Percentiles rank a stretch among this genome's conserved stretches.
Evolutionary conservation across 352 stramenopile species (phyloP).

Genomic region (Phytopythium kandeliae): DNA sequence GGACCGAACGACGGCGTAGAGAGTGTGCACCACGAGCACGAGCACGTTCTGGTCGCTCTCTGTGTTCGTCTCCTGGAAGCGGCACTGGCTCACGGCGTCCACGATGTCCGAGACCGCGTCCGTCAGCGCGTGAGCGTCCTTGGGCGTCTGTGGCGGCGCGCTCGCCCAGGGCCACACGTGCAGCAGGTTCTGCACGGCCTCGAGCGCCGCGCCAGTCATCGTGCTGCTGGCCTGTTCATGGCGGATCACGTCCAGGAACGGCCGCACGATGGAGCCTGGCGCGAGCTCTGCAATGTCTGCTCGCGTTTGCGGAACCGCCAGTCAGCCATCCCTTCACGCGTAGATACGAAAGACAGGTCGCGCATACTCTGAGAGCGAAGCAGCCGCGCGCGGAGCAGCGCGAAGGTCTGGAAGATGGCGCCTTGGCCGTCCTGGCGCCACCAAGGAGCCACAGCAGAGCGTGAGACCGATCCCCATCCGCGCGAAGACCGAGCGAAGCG

Average conservation of each 20-base stretch:
- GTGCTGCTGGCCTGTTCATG: constrained; percentile 89
- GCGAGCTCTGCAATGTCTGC: constrained; percentile 57
- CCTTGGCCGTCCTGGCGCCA: constrained; percentile 34
- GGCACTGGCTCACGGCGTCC: constrained; percentile 89
- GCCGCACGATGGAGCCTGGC: constrained; percentile 66
- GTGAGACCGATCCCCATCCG: neutral
- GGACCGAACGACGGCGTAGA: constrained; percentile 91
- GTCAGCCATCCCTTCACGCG: no score
- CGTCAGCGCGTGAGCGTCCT: constrained; percentile 26
- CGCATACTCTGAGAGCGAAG: constrained; percentile 56
- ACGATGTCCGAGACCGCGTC: constrained; percentile 84
- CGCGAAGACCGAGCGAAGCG: neutral
- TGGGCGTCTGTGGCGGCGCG: constrained; percentile 6
- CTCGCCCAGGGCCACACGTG: constrained; percentile 67
- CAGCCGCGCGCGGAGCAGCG: constrained; percentile 48
- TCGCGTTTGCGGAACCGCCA: no score
- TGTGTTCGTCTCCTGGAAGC: constrained; percentile 91
- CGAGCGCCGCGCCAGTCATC: constrained; percentile 91
- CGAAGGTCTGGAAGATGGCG: constrained; percentile 59
- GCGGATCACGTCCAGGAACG: constrained; percentile 94
- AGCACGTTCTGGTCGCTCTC: constrained; percentile 90
- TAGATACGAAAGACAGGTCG: no score
- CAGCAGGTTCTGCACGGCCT: constrained; percentile 95
- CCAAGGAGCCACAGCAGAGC: neutral
- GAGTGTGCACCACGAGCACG: constrained; percentile 92